Evolutionary conservation across 106 monocot species (phyloP).

Genomic region (Allium cepa): DNA sequence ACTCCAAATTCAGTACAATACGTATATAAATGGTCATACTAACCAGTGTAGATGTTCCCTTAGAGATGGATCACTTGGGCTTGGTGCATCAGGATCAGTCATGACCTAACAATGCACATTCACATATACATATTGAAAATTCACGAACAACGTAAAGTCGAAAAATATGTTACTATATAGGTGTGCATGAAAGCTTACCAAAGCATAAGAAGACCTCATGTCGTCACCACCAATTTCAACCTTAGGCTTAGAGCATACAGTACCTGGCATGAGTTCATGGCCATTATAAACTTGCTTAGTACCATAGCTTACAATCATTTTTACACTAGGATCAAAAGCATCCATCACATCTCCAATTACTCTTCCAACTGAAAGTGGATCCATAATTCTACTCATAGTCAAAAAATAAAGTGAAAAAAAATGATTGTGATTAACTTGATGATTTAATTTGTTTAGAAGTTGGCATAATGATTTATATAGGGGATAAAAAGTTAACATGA

Average conservation of each 20-base stretch:
- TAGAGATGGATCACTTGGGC: constrained; percentile 7
- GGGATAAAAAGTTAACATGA: neutral
- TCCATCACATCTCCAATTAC: constrained; percentile 41
- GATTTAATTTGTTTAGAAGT: neutral
- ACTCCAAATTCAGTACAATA: neutral
- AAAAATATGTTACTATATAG: no score
- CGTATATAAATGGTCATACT: neutral
- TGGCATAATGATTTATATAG: neutral
- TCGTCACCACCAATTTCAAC: constrained; percentile 34
- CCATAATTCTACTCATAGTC: neutral
- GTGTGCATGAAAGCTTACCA: constrained; percentile 11
- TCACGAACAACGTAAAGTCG: no score
- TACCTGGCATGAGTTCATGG: constrained; percentile 34
- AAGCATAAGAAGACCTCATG: constrained; percentile 31
- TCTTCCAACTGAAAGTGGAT: constrained; percentile 30
- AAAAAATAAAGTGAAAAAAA: neutral
- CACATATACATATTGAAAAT: no score
- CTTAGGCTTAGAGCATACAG: constrained; percentile 15
- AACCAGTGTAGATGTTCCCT: constrained; percentile 32
- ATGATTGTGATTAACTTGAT: neutral
- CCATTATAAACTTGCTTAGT: constrained; percentile 35
- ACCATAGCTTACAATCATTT: constrained; percentile 18
- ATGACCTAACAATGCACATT: constrained; percentile 11
- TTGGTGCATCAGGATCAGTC: constrained; percentile 24
- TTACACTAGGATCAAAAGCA: constrained; percentile 27